Evolutionary conservation across 805 yeast genomes (phyloP).

Genomic region (Metschnikowia colocasiae): DNA sequence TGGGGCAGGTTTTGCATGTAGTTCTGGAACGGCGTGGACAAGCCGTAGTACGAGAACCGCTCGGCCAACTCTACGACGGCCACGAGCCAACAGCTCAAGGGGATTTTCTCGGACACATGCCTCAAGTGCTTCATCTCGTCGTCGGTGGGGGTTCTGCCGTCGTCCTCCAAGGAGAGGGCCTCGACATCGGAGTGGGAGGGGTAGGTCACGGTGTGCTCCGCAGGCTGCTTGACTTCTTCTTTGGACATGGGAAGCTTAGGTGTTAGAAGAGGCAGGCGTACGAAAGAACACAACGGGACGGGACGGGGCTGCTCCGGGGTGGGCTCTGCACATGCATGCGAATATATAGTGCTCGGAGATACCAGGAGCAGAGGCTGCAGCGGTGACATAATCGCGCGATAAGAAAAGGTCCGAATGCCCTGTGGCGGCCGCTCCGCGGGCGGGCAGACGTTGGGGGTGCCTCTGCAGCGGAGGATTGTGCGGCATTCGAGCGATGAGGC

Average conservation of each 20-base stretch:
- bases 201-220: conserved; percentile 6
- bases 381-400: not conserved
- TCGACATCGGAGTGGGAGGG: conserved; percentile 8
- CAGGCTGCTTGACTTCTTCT: conserved; percentile 6
- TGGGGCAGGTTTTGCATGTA: conserved; percentile 61
- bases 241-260: conserved; percentile 5
- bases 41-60: conserved; percentile 77
- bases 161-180: conserved; percentile 19
- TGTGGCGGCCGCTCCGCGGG: not conserved
- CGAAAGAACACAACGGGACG: too few species aligned
- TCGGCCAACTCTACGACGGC: conserved; percentile 76
- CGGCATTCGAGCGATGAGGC: not conserved
- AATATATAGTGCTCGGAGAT: too few species aligned
- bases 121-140: conserved; percentile 51
- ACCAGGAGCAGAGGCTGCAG: not conserved
- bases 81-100: conserved; percentile 57
- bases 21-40: conserved; percentile 72
- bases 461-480: not conserved
- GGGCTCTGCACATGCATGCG: not conserved
- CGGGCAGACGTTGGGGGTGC: too few species aligned
- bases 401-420: conserved; percentile 3
- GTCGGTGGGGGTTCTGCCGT: conserved; percentile 47
- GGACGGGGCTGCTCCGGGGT: not conserved
- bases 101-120: conserved; percentile 50
- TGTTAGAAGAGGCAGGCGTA: too few species aligned